phyloP scores from a whole-genome alignment of 1,284 basidiomycete species.

The Gomphus bonarii region DNA sequence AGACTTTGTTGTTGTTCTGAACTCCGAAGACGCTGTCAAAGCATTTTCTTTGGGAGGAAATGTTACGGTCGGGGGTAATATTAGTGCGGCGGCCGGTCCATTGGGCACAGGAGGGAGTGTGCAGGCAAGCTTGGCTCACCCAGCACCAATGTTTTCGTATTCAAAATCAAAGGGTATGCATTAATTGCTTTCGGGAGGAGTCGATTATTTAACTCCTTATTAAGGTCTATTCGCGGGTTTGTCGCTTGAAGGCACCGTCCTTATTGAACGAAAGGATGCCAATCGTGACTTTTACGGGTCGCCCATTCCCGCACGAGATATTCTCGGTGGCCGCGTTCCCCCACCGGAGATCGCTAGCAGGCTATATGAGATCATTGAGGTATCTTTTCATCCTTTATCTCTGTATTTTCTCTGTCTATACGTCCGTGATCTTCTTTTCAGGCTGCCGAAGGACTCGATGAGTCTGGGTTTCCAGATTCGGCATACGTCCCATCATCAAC shows the following conservation, averaged over 20 bases:
- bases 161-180: constrained; percentile 84
- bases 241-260: constrained; percentile 88
- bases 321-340: constrained; percentile 87
- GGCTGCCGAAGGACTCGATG: constrained; percentile 72
- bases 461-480: constrained; percentile 66
- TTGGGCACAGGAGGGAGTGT: constrained; percentile 93
- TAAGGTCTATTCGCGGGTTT: constrained; percentile 90
- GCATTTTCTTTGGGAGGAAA: constrained; percentile 96
- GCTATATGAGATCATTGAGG: constrained; percentile 91
- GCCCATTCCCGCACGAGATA: constrained; percentile 79
- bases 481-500: constrained; percentile 68
- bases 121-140: constrained; percentile 80
- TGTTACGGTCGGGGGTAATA: constrained; percentile 86
- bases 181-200: not conserved
- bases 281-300: constrained; percentile 95
- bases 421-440: not conserved
- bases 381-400: not conserved
- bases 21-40: constrained; percentile 90
- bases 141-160: constrained; percentile 96
- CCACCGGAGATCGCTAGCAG: constrained; percentile 92
- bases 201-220: not conserved
- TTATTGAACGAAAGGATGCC: constrained; percentile 93
- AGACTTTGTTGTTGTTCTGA: constrained; percentile 89
- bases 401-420: not conserved
- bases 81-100: constrained; percentile 81